phyloP scores from a whole-genome alignment of 2,329 filamentous ascomycete species.

The Exophiala mesophila region DNA sequence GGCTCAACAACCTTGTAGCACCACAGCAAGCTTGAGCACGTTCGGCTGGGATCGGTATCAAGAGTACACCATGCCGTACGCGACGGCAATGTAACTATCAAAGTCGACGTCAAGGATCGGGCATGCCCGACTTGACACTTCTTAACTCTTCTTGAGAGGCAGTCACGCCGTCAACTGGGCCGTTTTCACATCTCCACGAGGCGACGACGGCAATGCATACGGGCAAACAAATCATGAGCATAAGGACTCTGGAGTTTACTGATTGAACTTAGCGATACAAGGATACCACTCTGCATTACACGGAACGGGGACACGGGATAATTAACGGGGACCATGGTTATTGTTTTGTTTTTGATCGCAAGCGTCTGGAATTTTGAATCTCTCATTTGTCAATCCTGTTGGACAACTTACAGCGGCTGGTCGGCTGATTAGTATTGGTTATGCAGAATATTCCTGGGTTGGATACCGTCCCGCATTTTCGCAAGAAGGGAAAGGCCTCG shows the following conservation, averaged over 20 bases:
- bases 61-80: slow-evolving; percentile 68
- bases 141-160: too few species aligned
- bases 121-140: too few species aligned
- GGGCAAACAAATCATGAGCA: slow-evolving; percentile 37
- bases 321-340: slow-evolving; percentile 38
- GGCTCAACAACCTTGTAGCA: slow-evolving; percentile 73
- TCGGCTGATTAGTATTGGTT: slow-evolving; percentile 43
- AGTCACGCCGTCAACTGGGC: too few species aligned
- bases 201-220: slow-evolving; percentile 21
- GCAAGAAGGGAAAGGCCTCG: slow-evolving; percentile 46
- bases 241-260: slow-evolving; percentile 23
- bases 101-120: too few species aligned
- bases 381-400: slow-evolving; percentile 24
- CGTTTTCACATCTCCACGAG: too few species aligned
- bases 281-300: slow-evolving; percentile 39
- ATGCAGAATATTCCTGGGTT: slow-evolving; percentile 32
- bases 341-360: slow-evolving; percentile 44
- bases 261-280: slow-evolving; percentile 44
- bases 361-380: slow-evolving; percentile 46
- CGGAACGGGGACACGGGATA: slow-evolving; percentile 24
- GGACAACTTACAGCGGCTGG: slow-evolving; percentile 35
- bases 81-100: slow-evolving; percentile 81
- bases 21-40: slow-evolving; percentile 67
- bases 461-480: slow-evolving; percentile 40
- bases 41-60: slow-evolving; percentile 86